Conservation (phyloP, 2,329 filamentous ascomycete genomes). For the Hymenoscyphus fructigenus region DNA sequence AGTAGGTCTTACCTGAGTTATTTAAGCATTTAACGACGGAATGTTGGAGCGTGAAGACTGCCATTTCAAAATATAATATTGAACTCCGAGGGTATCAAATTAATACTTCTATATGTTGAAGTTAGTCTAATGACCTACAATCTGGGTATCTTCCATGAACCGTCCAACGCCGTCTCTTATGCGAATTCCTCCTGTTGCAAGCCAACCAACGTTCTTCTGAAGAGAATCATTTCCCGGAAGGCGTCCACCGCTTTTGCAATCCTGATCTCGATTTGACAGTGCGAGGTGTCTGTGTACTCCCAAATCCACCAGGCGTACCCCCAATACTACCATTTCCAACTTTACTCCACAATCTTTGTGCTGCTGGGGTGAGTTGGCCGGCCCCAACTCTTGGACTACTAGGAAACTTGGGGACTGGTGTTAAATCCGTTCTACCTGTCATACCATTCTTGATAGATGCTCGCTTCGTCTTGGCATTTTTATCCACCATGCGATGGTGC, state of each 20-base stretch:
- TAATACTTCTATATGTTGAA: background rate
- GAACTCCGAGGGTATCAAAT: background rate
- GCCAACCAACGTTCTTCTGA: background rate
- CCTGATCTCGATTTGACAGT: slow-evolving; percentile 31
- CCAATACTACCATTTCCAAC: slow-evolving; percentile 47
- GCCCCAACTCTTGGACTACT: slow-evolving; percentile 58
- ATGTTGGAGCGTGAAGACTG: no score
- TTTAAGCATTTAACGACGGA: no score
- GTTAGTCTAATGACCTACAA: background rate
- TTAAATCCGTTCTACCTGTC: slow-evolving; percentile 57
- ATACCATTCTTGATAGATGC: slow-evolving; percentile 58
- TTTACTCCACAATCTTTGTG: slow-evolving; percentile 64
- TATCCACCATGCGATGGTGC: slow-evolving; percentile 84
- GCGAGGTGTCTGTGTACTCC: slow-evolving; percentile 27
- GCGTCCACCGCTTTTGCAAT: slow-evolving; percentile 32
- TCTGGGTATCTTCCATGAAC: slow-evolving; percentile 6
- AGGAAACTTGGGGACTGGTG: slow-evolving; percentile 68
- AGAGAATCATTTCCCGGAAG: slow-evolving; percentile 18
- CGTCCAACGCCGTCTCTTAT: slow-evolving; percentile 12
- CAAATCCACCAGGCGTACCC: slow-evolving; percentile 31
- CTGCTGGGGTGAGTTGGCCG: slow-evolving; percentile 69
- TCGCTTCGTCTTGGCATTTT: slow-evolving; percentile 70
- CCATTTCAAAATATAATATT: no score
- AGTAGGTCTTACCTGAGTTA: no score
- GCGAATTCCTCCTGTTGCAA: background rate